These are phyloP conservation scores for Chaetomium sp. DNA, from an alignment of 2,329 filamentous ascomycete species.

Conservation along the genomic window DNA sequence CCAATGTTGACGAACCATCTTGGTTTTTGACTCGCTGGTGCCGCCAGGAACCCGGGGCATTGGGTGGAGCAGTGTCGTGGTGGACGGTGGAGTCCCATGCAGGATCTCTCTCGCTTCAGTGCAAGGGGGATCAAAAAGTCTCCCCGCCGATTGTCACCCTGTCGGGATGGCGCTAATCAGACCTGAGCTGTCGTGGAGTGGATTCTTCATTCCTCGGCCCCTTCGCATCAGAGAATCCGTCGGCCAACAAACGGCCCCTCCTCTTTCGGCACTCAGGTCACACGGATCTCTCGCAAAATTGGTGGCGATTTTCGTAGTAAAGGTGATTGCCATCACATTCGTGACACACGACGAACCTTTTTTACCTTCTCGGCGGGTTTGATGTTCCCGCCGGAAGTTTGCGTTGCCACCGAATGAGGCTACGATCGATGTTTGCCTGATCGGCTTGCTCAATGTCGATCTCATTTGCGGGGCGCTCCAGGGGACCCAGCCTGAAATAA, in stretches of 20 bases:
- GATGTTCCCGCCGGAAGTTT: not conserved
- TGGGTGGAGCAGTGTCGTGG: not conserved
- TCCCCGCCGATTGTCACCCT: slow-evolving; percentile 6
- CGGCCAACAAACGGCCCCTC: too few species aligned
- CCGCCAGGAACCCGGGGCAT: slow-evolving; percentile 1
- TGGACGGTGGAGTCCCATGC: slow-evolving; percentile 1
- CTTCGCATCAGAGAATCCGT: too few species aligned
- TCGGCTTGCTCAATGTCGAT: slow-evolving; percentile 15
- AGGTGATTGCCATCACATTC: too few species aligned
- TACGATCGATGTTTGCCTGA: slow-evolving; percentile 9
- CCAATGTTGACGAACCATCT: not conserved
- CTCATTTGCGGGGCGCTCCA: slow-evolving; percentile 15
- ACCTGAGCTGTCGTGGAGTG: slow-evolving; percentile 1
- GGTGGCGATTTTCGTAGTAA: too few species aligned
- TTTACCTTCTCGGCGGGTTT: not conserved
- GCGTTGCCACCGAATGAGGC: not conserved
- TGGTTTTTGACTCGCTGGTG: not conserved
- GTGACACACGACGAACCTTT: too few species aligned
- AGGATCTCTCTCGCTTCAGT: not conserved
- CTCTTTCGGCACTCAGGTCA: too few species aligned
- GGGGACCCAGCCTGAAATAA: slow-evolving; percentile 2
- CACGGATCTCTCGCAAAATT: too few species aligned
- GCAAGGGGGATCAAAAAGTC: not conserved
- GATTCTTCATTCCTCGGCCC: not conserved
- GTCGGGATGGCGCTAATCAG: not conserved